phyloP scores from a whole-genome alignment of 495 filamentous ascomycete species.

The Neurospora hispaniola region DNA sequence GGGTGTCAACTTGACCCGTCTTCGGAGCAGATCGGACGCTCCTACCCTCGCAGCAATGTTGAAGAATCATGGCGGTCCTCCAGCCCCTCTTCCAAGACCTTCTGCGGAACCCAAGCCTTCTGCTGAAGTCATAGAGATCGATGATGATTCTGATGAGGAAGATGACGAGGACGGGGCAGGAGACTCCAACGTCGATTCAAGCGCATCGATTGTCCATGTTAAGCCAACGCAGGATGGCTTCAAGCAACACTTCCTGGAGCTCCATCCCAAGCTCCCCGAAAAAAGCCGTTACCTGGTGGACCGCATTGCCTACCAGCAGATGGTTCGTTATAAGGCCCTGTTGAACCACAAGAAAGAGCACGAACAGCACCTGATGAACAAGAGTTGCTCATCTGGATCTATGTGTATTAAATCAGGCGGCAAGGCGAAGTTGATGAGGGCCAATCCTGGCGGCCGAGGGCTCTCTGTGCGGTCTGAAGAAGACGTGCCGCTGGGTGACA shows the following conservation, averaged over 20 bases:
- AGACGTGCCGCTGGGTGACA: constrained; percentile 52
- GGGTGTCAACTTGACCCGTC: constrained; percentile 41
- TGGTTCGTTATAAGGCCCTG: constrained; percentile 67
- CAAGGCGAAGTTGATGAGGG: constrained; percentile 30
- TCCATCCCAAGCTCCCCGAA: constrained; percentile 48
- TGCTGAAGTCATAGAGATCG: constrained; percentile 11
- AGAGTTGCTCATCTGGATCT: constrained; percentile 46
- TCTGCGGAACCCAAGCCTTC: constrained; percentile 25
- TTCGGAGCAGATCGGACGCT: constrained; percentile 65
- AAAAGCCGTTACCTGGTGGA: constrained; percentile 56
- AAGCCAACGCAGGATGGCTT: constrained; percentile 71
- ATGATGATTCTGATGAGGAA: constrained; percentile 33
- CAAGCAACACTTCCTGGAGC: constrained; percentile 56
- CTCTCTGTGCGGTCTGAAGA: constrained; percentile 12
- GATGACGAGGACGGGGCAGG: constrained; percentile 42
- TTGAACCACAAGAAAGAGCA: constrained; percentile 66
- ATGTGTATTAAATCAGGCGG: constrained; percentile 61
- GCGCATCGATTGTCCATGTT: constrained; percentile 41
- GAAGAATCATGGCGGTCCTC: constrained; percentile 49
- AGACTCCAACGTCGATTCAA: constrained; percentile 36
- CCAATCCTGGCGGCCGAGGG: constrained; percentile 20
- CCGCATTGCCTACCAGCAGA: constrained; percentile 74
- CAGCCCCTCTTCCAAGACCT: constrained; percentile 41
- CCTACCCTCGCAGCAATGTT: constrained; percentile 34
- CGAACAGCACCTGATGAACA: constrained; percentile 39